Conservation (phyloP, 192 early-diverging fungal genomes). For the Helicostylum pulchrum region DNA sequence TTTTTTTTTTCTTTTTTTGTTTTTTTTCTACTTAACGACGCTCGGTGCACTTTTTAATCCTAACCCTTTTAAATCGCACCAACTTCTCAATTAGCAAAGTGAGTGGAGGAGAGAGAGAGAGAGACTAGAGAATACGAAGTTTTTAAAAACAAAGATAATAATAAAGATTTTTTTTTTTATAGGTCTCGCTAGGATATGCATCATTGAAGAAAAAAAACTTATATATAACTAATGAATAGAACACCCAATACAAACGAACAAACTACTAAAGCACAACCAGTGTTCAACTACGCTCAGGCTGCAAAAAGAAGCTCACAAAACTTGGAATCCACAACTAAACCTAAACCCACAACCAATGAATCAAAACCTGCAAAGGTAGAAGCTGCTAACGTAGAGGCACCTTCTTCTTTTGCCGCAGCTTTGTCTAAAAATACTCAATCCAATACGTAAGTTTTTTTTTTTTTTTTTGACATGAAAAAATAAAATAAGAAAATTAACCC, state of each 20-base stretch:
- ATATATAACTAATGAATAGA: slow-evolving; percentile 28
- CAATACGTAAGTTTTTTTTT: slow-evolving; percentile 18
- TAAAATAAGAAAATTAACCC: too few species aligned
- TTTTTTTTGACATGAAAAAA: neutral
- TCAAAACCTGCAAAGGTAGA: slow-evolving; percentile 7
- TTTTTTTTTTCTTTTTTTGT: neutral
- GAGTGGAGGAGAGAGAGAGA: too few species aligned
- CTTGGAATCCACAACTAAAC: slow-evolving; percentile 3
- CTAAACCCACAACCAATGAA: slow-evolving; percentile 6
- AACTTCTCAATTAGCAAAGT: neutral
- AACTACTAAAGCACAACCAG: slow-evolving; percentile 27
- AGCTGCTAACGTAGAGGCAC: neutral
- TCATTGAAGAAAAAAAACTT: slow-evolving; percentile 10
- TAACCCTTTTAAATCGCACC: neutral
- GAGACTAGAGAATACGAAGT: neutral
- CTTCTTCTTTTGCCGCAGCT: slow-evolving; percentile 30
- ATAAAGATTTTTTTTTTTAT: neutral
- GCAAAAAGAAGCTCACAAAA: slow-evolving; percentile 31
- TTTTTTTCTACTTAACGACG: slow-evolving; percentile 1
- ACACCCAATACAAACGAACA: slow-evolving; percentile 18
- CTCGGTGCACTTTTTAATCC: neutral
- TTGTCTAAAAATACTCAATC: slow-evolving; percentile 12
- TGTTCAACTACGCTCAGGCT: slow-evolving; percentile 39
- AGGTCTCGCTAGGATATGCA: slow-evolving; percentile 26
- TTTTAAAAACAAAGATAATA: neutral